Evolutionary conservation across 257 asterid species (phyloP).

Genomic region (Primulina eburnea): DNA sequence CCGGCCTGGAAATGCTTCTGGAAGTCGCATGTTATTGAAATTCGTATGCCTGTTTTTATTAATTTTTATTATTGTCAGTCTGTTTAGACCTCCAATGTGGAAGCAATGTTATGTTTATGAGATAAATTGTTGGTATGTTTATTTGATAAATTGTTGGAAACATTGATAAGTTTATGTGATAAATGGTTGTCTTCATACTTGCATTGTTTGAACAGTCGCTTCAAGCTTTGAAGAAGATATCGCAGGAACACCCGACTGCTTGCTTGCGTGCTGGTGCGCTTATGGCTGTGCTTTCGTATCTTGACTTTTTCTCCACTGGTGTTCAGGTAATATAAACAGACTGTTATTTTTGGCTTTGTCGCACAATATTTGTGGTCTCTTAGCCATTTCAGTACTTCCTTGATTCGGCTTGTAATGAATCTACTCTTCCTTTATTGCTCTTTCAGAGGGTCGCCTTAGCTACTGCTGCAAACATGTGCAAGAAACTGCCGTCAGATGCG

Average conservation of each 20-base stretch:
- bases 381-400: conserved; percentile 6
- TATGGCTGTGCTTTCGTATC: conserved; percentile 99
- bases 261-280: conserved; percentile 98
- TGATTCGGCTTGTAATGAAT: background rate
- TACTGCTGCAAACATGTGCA: conserved; percentile 99
- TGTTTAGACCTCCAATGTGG: background rate
- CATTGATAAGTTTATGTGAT: background rate
- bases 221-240: conserved; percentile 97
- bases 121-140: background rate
- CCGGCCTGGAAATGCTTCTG: background rate
- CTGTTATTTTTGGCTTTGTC: conserved; percentile 1
- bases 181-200: conserved; percentile 14
- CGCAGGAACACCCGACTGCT: conserved; percentile 98
- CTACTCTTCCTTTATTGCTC: conserved; percentile 10
- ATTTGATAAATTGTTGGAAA: background rate
- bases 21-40: background rate
- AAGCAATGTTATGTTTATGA: background rate
- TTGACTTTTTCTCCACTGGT: conserved; percentile 97
- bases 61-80: background rate
- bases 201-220: conserved; percentile 61
- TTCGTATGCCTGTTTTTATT: background rate
- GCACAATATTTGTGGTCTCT: conserved; percentile 6
- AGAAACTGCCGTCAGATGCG: conserved; percentile 96
- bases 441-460: conserved; percentile 89
- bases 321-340: conserved; percentile 65